Percentiles rank a stretch among this genome's conserved stretches.
Conservation (phyloP, 441 rosid genomes). For the Adansonia gregorii region DNA sequence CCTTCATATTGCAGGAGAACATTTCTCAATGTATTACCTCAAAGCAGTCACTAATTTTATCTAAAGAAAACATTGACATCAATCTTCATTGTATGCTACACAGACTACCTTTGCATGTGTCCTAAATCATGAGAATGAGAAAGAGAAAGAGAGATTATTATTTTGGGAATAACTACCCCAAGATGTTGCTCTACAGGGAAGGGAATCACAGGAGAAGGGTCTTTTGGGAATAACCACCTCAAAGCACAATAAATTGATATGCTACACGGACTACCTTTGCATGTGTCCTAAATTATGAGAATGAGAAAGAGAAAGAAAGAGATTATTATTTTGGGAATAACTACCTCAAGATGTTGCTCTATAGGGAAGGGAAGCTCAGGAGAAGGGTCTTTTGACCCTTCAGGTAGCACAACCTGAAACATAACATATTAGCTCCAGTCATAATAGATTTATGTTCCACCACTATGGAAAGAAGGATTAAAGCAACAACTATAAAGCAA, state of each 20-base stretch:
- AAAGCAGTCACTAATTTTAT: background rate
- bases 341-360: constrained; percentile 79
- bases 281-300: background rate
- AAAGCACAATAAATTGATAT: no score
- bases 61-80: background rate
- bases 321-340: constrained; percentile 10
- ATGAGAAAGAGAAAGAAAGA: background rate
- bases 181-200: constrained; percentile 72
- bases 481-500: background rate
- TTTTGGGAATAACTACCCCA: constrained; percentile 53
- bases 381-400: constrained; percentile 89
- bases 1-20: constrained; percentile 14
- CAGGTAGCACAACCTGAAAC: constrained; percentile 86
- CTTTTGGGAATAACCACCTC: constrained; percentile 40
- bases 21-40: background rate
- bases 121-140: background rate
- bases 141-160: background rate
- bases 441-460: constrained; percentile 26
- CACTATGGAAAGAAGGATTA: background rate
- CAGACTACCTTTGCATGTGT: background rate
- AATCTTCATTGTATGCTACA: background rate
- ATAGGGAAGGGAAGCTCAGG: constrained; percentile 77
- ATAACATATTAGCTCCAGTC: constrained; percentile 23
- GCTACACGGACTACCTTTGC: background rate
- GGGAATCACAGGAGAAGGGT: constrained; percentile 78